phyloP scores from a whole-genome alignment of 176 grass and related monocot genomes.

The Phoenix roebelenii region DNA sequence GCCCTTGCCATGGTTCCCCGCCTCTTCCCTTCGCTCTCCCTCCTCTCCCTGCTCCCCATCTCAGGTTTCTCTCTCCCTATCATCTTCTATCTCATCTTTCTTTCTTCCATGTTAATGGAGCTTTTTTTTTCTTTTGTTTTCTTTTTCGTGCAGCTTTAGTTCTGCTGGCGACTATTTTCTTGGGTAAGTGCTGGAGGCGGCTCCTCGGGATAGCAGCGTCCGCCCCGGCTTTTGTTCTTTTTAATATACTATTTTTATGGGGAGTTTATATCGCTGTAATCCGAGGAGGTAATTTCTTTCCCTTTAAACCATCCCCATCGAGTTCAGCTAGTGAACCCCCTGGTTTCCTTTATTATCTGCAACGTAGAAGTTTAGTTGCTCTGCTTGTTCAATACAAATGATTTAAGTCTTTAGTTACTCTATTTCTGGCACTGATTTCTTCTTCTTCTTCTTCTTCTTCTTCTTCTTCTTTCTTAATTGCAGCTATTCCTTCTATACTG shows the following conservation, averaged over 20 bases:
- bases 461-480: conserved; percentile 29
- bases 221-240: conserved; percentile 80
- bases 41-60: conserved; percentile 83
- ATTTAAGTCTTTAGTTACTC: too few relatives aligned
- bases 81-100: too few relatives aligned
- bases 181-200: conserved; percentile 64
- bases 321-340: too few relatives aligned
- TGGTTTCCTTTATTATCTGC: too few relatives aligned
- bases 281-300: conserved; percentile 35
- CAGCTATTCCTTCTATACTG: conserved; percentile 68
- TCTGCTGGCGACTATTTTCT: conserved; percentile 48
- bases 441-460: conserved; percentile 19
- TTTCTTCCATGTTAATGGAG: background rate
- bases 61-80: conserved; percentile 27
- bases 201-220: conserved; percentile 56
- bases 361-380: too few relatives aligned
- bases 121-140: background rate
- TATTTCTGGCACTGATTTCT: background rate
- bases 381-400: too few relatives aligned
- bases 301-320: too few relatives aligned
- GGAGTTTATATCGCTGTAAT: conserved; percentile 60
- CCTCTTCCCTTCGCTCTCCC: conserved; percentile 56
- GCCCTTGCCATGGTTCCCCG: conserved; percentile 78
- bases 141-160: conserved; percentile 49
- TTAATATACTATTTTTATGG: conserved; percentile 93